Conservation (phyloP, 352 stramenopile genomes). For the Phytophthora meadii region DNA sequence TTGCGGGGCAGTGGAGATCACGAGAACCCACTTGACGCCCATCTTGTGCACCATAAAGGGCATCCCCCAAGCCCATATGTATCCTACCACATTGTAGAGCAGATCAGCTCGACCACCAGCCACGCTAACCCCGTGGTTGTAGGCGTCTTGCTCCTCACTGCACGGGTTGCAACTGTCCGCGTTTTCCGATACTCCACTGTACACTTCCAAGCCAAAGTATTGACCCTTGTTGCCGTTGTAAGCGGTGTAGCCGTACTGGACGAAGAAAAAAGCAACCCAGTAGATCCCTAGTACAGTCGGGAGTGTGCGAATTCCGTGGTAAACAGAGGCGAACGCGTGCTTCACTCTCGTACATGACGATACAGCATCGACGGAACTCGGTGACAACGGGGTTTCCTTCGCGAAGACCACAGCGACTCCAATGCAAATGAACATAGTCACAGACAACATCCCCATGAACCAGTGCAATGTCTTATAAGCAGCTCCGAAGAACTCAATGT, state of each 20-base stretch:
- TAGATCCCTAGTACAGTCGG: conserved; percentile 40
- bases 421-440: conserved; percentile 46
- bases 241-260: conserved; percentile 52
- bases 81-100: conserved; percentile 47
- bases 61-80: conserved; percentile 47
- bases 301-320: conserved; percentile 39
- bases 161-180: conserved; percentile 50
- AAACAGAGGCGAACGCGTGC: conserved; percentile 41
- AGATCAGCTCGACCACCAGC: conserved; percentile 50
- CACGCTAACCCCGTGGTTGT: conserved; percentile 50
- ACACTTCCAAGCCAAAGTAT: conserved; percentile 67
- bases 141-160: conserved; percentile 38
- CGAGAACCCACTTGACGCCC: conserved; percentile 48
- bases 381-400: conserved; percentile 38
- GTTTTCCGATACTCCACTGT: conserved; percentile 35
- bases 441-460: conserved; percentile 61
- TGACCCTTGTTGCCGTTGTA: conserved; percentile 73
- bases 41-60: conserved; percentile 47
- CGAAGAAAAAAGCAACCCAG: conserved; percentile 44
- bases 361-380: conserved; percentile 12
- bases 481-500: conserved; percentile 57
- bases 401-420: conserved; percentile 33
- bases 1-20: conserved; percentile 42
- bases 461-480: conserved; percentile 46
- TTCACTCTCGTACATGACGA: conserved; percentile 30